Conservation (phyloP, 2,329 filamentous ascomycete genomes). For the Graphiopsis chlorocephala region DNA sequence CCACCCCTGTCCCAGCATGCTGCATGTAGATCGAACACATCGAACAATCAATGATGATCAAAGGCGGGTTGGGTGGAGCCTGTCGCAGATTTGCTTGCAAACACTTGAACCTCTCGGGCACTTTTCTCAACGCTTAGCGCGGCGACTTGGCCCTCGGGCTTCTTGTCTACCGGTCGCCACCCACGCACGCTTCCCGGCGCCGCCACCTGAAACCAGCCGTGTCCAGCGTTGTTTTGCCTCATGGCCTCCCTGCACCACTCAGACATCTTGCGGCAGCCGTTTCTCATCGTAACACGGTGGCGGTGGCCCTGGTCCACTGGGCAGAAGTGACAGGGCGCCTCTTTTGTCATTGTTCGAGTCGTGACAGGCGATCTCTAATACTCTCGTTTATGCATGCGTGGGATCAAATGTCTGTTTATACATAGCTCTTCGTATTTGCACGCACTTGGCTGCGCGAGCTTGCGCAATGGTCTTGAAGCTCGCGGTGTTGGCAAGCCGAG, state of each 20-base stretch:
- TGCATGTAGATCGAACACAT: constrained; percentile 11
- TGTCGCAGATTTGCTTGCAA: constrained; percentile 14
- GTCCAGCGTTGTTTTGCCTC: constrained; percentile 9
- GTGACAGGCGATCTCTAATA: background rate
- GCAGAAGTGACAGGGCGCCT: background rate
- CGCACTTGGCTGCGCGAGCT: background rate
- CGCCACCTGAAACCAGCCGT: constrained; percentile 3
- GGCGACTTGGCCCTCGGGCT: background rate
- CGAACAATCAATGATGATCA: background rate
- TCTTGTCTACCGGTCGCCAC: background rate
- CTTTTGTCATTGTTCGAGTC: constrained; percentile 3
- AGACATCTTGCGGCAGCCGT: constrained; percentile 5
- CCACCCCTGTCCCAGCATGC: constrained; percentile 10
- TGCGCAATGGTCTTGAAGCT: constrained; percentile 8
- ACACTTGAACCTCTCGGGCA: constrained; percentile 9
- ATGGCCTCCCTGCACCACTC: background rate
- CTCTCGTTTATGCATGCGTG: background rate
- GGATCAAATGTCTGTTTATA: background rate
- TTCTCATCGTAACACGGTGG: background rate
- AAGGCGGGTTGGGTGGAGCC: constrained; percentile 4
- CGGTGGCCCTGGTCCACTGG: background rate
- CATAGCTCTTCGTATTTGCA: background rate
- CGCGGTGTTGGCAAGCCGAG: background rate
- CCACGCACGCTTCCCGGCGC: background rate
- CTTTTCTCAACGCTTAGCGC: constrained; percentile 7